Percentiles rank a stretch among this genome's conserved stretches.
Evolutionary conservation across 1,284 basidiomycete genomes (phyloP).

Genomic region (Melanopsichium pennsylvanicum): DNA sequence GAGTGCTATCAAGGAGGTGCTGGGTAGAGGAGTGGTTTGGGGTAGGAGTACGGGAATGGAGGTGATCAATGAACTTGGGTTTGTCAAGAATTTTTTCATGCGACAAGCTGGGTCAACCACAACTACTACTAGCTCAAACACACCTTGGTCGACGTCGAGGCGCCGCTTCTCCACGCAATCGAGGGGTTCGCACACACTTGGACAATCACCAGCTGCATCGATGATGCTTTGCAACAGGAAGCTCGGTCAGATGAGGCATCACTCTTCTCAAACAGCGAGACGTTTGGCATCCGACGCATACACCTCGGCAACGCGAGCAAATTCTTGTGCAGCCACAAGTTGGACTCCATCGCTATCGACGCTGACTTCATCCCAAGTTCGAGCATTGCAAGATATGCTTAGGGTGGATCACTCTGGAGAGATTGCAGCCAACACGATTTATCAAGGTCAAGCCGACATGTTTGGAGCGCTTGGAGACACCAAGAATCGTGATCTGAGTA

Average conservation of each 20-base stretch:
- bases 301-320: conserved; percentile 6
- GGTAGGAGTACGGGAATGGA: conserved; percentile 61
- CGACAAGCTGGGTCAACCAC: conserved; percentile 45
- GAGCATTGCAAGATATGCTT: conserved; percentile 57
- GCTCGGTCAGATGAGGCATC: conserved; percentile 6
- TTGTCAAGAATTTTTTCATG: conserved; percentile 57
- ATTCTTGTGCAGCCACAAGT: conserved; percentile 7
- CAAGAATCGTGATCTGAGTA: conserved; percentile 48
- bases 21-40: conserved; percentile 53
- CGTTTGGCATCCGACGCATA: conserved; percentile 51
- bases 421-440: conserved; percentile 65
- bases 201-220: too few relatives aligned
- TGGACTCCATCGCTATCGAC: conserved; percentile 37
- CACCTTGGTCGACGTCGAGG: conserved; percentile 11
- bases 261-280: conserved; percentile 9
- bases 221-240: too few relatives aligned
- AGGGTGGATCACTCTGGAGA: conserved; percentile 65
- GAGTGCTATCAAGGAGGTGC: conserved; percentile 30
- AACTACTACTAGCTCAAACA: not conserved
- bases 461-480: conserved; percentile 54
- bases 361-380: conserved; percentile 39
- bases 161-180: conserved; percentile 2
- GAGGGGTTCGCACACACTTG: not conserved
- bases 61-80: conserved; percentile 61
- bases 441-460: conserved; percentile 62